Evolutionary conservation across 2,329 filamentous ascomycete species (phyloP), one percentile per base, ranked within the genome.

Genomic region (Blastomyces silverae): DNA sequence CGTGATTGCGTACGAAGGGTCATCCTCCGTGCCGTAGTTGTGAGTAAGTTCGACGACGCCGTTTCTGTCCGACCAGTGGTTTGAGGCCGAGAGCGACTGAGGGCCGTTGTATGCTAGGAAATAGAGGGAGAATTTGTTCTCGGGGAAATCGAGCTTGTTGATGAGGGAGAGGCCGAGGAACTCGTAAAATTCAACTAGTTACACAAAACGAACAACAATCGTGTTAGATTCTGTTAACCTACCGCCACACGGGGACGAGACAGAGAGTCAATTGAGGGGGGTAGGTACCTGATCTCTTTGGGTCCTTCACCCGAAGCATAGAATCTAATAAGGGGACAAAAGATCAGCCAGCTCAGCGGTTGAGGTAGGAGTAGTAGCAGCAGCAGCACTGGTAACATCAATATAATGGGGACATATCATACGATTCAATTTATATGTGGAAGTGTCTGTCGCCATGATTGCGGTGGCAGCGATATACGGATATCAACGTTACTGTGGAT

Each of bases 221-320:
- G 20, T 31, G 17, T 48, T 61, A 50, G 59, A 34, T 31, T 15
- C 2, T 15, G 7, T 48, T 31, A 25, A 28, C 17, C 42, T 48
- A 39, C 20, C 31, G 11, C 7, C 8, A 56, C 8, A 56, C 10
- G 48, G 48, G 31, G 52, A 31, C 22, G 17, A 46, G 20, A 42
- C n/a, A 25, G 22, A 10, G 48, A 25, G n/a, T 28, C 25, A 6
- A 28, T n/a, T n/a, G n/a, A 8, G 13, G 48, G 22, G 17, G 13
- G 46, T n/a, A 74, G 79, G 59, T 80, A 89, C 88, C 79, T 50
- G 89, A 91, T 74, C 83, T 85, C 79, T 92, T 88, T 13, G 93
- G 93, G 79, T 99, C 92, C 79, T 97, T 97, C 74, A 97, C 89
- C 77, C 93, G 89, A 75, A 96, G 83, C 91, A 91, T 94, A 48